These are phyloP conservation scores for Pythium aristosporum DNA, from an alignment of 352 stramenopile genomes.

Conservation along the genomic window DNA sequence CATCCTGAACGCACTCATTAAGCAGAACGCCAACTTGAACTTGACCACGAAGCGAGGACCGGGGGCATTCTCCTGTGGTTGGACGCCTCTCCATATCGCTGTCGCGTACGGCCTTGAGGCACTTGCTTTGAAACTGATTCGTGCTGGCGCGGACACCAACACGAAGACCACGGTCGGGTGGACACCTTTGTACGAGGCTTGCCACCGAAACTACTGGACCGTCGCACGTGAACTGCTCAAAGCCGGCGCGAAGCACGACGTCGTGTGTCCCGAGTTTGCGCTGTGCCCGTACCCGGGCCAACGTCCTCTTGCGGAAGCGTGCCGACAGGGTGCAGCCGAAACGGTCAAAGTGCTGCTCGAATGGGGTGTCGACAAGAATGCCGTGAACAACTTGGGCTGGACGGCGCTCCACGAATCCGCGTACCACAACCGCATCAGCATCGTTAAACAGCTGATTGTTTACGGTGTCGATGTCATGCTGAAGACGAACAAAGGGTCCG, in stretches of 20 bases:
- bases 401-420: slow-evolving; percentile 78
- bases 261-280: slow-evolving; percentile 76
- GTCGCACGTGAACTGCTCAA: slow-evolving; percentile 67
- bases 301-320: slow-evolving; percentile 60
- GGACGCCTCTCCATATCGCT: slow-evolving; percentile 76
- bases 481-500: slow-evolving; percentile 63
- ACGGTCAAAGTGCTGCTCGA: slow-evolving; percentile 76
- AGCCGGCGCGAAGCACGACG: slow-evolving; percentile 55
- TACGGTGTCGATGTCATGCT: slow-evolving; percentile 71
- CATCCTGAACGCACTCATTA: slow-evolving; percentile 68
- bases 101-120: slow-evolving; percentile 75
- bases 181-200: slow-evolving; percentile 77
- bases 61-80: slow-evolving; percentile 74
- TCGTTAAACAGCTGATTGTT: slow-evolving; percentile 77
- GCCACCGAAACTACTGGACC: slow-evolving; percentile 63
- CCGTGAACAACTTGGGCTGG: slow-evolving; percentile 69
- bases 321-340: slow-evolving; percentile 58
- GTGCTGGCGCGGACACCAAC: slow-evolving; percentile 64
- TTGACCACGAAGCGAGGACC: slow-evolving; percentile 62
- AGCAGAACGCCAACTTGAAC: slow-evolving; percentile 59
- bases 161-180: slow-evolving; percentile 68
- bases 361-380: slow-evolving; percentile 80
- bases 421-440: slow-evolving; percentile 71
- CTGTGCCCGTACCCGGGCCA: slow-evolving; percentile 77
- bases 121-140: slow-evolving; percentile 74